Evolutionary conservation across 805 yeast species (phyloP).

Genomic region (Teunomyces cretensis): DNA sequence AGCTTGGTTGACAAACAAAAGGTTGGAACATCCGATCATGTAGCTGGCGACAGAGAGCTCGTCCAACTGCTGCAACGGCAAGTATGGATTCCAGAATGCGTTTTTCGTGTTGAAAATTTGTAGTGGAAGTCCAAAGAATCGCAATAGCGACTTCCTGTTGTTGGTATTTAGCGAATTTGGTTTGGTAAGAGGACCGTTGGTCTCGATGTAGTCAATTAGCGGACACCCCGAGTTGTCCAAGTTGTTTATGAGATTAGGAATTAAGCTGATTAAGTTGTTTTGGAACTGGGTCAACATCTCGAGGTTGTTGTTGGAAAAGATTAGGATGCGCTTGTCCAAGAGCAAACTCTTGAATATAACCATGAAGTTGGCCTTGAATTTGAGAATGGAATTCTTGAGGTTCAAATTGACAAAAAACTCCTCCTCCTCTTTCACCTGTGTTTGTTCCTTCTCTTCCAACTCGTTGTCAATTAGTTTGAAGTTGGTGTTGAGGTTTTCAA

Average conservation of each 20-base stretch:
- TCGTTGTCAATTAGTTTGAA: slow-evolving; percentile 24
- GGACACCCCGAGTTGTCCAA: slow-evolving; percentile 83
- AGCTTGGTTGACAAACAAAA: slow-evolving; percentile 65
- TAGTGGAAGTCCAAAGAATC: slow-evolving; percentile 85
- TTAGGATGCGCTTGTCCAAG: slow-evolving; percentile 69
- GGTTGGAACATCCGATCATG: slow-evolving; percentile 85
- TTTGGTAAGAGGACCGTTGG: slow-evolving; percentile 49
- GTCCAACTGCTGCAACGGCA: slow-evolving; percentile 89
- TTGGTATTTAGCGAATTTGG: slow-evolving; percentile 73
- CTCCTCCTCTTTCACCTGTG: slow-evolving; percentile 26
- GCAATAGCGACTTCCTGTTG: slow-evolving; percentile 71
- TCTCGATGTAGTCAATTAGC: slow-evolving; percentile 49
- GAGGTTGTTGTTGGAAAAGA: slow-evolving; percentile 74
- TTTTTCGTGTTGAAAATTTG: slow-evolving; percentile 79
- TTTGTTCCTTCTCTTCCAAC: slow-evolving; percentile 12
- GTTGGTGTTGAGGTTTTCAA: slow-evolving; percentile 54
- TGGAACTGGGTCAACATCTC: slow-evolving; percentile 80
- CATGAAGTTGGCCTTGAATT: slow-evolving; percentile 58
- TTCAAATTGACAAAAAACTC: slow-evolving; percentile 64
- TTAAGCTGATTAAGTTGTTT: slow-evolving; percentile 76
- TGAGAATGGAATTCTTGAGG: slow-evolving; percentile 59
- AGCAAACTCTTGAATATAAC: slow-evolving; percentile 74
- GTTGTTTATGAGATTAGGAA: slow-evolving; percentile 75
- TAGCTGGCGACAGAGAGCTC: slow-evolving; percentile 64
- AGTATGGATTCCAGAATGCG: slow-evolving; percentile 87